Evolutionary conservation across 768 basidiomycete species (phyloP).

Genomic region (Candolleomyces aberdarensis): DNA sequence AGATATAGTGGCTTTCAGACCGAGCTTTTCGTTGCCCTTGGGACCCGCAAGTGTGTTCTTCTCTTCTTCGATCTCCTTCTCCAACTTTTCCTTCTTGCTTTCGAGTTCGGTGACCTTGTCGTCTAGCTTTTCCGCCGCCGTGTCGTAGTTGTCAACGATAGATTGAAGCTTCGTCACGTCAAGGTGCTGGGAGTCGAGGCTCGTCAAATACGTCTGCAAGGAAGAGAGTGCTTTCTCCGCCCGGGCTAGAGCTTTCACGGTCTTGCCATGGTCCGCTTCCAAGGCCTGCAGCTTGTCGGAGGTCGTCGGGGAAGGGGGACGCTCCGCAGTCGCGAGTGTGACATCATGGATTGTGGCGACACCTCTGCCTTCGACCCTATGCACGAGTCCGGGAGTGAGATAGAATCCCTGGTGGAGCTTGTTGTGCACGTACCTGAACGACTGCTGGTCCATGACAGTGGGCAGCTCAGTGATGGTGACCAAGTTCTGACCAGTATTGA

Average conservation of each 20-base stretch:
- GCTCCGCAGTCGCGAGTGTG: slow-evolving; percentile 23
- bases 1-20: slow-evolving; percentile 27
- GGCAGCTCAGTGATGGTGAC: slow-evolving; percentile 39
- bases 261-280: slow-evolving; percentile 18
- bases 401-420: too few species aligned
- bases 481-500: slow-evolving; percentile 38
- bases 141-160: slow-evolving; percentile 31
- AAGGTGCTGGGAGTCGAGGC: slow-evolving; percentile 30
- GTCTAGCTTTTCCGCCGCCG: slow-evolving; percentile 31
- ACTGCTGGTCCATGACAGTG: slow-evolving; percentile 32
- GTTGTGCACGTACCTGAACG: slow-evolving; percentile 42
- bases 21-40: slow-evolving; percentile 22
- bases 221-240: slow-evolving; percentile 23
- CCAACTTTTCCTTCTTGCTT: slow-evolving; percentile 20
- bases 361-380: slow-evolving; percentile 44
- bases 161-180: slow-evolving; percentile 23
- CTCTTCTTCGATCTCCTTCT: slow-evolving; percentile 23
- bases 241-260: slow-evolving; percentile 28
- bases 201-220: slow-evolving; percentile 33
- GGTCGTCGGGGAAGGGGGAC: slow-evolving; percentile 15
- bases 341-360: slow-evolving; percentile 46
- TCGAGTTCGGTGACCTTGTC: slow-evolving; percentile 25
- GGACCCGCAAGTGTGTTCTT: slow-evolving; percentile 14
- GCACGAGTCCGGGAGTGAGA: neutral
- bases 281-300: slow-evolving; percentile 27